A percentile compares a stretch with the other conserved stretches of the same genome.
These are phyloP conservation scores for Citrullus amarus DNA, from an alignment of 306 rosid species.

Conservation along the genomic window DNA sequence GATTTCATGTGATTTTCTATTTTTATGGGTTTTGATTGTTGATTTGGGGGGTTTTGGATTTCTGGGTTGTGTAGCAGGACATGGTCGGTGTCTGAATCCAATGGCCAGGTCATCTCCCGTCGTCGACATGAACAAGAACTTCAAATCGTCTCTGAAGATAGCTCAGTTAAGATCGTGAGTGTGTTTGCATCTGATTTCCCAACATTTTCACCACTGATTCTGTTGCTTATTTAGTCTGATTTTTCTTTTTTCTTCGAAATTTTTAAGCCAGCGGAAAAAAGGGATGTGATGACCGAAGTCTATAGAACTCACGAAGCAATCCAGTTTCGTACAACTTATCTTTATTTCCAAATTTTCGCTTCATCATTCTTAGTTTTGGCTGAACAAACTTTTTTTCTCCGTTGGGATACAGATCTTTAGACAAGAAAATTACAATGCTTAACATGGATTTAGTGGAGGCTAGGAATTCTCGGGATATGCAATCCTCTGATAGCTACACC, in stretches of 20 bases:
- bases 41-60: not conserved
- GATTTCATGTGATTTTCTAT: not conserved
- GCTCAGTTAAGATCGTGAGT: slow-evolving; percentile 35
- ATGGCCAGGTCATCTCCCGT: slow-evolving; percentile 40
- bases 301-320: slow-evolving; percentile 76
- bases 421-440: slow-evolving; percentile 74
- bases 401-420: slow-evolving; percentile 46
- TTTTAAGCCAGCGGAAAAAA: slow-evolving; percentile 40
- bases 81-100: slow-evolving; percentile 61
- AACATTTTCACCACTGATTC: not conserved
- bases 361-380: not conserved
- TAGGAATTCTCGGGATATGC: slow-evolving; percentile 48
- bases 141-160: slow-evolving; percentile 58
- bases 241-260: not conserved
- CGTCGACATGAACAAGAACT: slow-evolving; percentile 60
- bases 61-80: slow-evolving; percentile 28
- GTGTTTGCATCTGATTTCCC: not conserved
- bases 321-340: slow-evolving; percentile 50
- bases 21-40: not conserved
- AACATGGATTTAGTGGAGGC: slow-evolving; percentile 74
- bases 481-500: slow-evolving; percentile 27
- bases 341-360: slow-evolving; percentile 11
- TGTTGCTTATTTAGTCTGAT: not conserved
- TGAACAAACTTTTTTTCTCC: not conserved
- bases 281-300: slow-evolving; percentile 50